Evolutionary conservation across 176 grass and related monocot species (phyloP), one percentile per base, ranked within the genome.

Genomic region (Aechmea fasciata): DNA sequence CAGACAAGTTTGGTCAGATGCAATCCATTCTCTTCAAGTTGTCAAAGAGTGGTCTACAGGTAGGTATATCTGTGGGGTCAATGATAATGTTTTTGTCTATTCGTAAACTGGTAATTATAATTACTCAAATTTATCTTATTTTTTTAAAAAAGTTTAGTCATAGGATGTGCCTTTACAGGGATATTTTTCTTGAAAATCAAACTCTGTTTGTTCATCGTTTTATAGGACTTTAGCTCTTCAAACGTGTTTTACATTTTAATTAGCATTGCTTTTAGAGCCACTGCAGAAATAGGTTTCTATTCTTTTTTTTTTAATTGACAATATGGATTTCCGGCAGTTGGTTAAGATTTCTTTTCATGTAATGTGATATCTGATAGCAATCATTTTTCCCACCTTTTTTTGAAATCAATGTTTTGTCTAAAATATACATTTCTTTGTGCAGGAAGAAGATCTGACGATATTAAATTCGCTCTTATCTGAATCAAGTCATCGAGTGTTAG

Each of bases 401-500:
- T 63, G 57, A 63, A 24, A 20, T 63, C 57, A 63, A 18, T 63
- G 11, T 11, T 57, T 13, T 57, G 19, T 59, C 54, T 17, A 59
- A 9, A 59, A 59, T 59, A 17, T 41, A 9, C 54, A 59, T 59
- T 64, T 18, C 73, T 11, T 14, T 8, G 65, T 69, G 47, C 85
- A 92, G 92, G 51, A 77, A 62, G 70, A 91, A 78, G 80, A 81
- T 48, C 19, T 89, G 12, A 29, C 17, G 11, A 72, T 64, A 75
- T 71, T 86, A 69, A 75, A 63, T 70, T 81, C 79, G 51, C 67
- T 92, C n/a, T 68, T 96, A 75, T 92, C 86, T 48, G 83, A 73
- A 13, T 85, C 92, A 69, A 87, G 57, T 63, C 79, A 92, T 85
- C 71, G 29, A 47, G 81, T 81, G 68, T 57, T 96, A 65, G 78